Base-by-base conservation (phyloP, 2,329 filamentous ascomycete species). In the Zarea fungicola region DNA sequence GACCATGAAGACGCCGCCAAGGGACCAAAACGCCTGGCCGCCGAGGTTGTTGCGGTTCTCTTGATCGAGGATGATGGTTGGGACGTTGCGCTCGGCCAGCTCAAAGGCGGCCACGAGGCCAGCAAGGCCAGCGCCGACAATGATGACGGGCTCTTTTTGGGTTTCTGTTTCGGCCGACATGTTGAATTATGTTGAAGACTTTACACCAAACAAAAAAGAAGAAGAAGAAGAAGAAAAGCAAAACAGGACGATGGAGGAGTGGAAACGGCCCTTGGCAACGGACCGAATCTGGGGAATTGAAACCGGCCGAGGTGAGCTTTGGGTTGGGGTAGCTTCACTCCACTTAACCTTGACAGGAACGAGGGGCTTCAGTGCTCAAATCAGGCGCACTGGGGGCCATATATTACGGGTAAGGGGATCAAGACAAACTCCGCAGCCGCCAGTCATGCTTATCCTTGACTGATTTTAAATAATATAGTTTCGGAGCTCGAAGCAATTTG, bases 1-100 rank as follows among this genome's bases (percentile, higher is more conserved):
- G 48, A 83, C 79, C 62, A 75, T 70, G 65, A 83, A 83, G 22
- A 83, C 60, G 29, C 80, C 80, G 28, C 80, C 80, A 1, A 83
- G 72, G 4, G 80, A 83, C 78, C 79, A 83, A 59, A 82, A 83
- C 6, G 80, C 80, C 61, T 83, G 80, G 3, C 80, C 80, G 51
- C 80, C 80, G 9, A 83, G 67, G 55, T 72, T 81, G 52, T 69
- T 62, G 25, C 67, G 70, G 50, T 75, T 77, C 59, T 83, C 80
- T 58, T 83, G 80, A 62, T 83, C 80, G 43, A 83, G 45, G 35
- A 82, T 62, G 42, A 81, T 51, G 29, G 69, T 69, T 3, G 70
- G 72, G n/a, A 81, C 65, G 43, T 69, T 65, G 51, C 69, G 74
- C 57, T 72, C 65, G 13, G 72, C 66, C 6, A 82, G 72, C 64